Evolutionary conservation across 306 rosid genomes (phyloP).

Genomic region (Morella rubra): DNA sequence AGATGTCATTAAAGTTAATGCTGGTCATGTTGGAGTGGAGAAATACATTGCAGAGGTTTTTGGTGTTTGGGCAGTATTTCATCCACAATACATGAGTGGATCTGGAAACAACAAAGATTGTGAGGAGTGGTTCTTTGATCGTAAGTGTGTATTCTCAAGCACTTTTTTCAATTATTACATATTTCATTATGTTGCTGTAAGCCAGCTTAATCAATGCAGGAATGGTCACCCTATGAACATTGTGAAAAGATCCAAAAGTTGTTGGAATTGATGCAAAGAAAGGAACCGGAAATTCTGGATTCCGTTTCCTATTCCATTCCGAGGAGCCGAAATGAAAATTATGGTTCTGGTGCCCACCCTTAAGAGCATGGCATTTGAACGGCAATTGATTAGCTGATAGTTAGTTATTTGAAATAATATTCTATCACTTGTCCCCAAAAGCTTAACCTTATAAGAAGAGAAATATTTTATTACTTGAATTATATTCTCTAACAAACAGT

Average conservation of each 20-base stretch:
- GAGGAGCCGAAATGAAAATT: too few species aligned
- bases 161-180: conserved; percentile 3
- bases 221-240: conserved; percentile 70
- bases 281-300: too few species aligned
- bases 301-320: too few species aligned
- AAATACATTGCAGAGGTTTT: conserved; percentile 68
- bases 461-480: too few species aligned
- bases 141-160: conserved; percentile 42
- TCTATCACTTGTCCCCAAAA: too few species aligned
- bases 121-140: conserved; percentile 95
- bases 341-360: too few species aligned
- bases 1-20: conserved; percentile 84
- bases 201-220: conserved; percentile 40
- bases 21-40: conserved; percentile 92
- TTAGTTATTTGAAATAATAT: too few species aligned
- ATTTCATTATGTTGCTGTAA: conserved; percentile 1
- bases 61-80: conserved; percentile 67
- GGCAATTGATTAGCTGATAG: too few species aligned
- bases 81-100: conserved; percentile 90
- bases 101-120: conserved; percentile 97
- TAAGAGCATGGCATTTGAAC: too few species aligned
- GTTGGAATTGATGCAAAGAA: conserved; percentile 81
- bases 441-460: too few species aligned
- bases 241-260: conserved; percentile 86
- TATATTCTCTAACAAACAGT: too few species aligned